phyloP scores from a whole-genome alignment of 352 stramenopile species.

The Phytophthora sojae region DNA sequence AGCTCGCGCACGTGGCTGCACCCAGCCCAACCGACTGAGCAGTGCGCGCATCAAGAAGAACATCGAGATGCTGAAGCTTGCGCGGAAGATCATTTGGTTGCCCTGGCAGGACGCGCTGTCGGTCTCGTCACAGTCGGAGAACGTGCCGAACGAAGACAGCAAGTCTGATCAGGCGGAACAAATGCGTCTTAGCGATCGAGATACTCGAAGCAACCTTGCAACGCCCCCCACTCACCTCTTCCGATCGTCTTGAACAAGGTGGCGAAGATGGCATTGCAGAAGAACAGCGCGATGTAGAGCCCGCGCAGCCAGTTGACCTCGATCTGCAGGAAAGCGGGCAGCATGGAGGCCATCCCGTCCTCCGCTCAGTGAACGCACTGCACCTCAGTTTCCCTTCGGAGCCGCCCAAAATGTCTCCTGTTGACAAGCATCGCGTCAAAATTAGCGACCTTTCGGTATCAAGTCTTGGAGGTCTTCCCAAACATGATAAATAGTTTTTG shows the following conservation, averaged over 20 bases:
- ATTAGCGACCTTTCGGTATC: constrained; percentile 34
- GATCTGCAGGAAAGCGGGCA: constrained; percentile 14
- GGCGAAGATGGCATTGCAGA: constrained; percentile 76
- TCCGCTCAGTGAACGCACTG: not conserved
- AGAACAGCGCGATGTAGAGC: constrained; percentile 74
- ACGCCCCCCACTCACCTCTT: constrained; percentile 38
- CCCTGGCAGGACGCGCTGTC: constrained; percentile 59
- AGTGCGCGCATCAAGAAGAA: constrained; percentile 65
- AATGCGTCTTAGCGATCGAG: not conserved
- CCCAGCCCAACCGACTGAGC: constrained; percentile 51
- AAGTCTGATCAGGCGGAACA: constrained; percentile 12
- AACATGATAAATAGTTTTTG: constrained; percentile 28
- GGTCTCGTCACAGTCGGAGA: constrained; percentile 54
- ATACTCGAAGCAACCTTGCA: not conserved
- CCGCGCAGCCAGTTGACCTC: constrained; percentile 49
- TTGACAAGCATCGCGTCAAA: constrained; percentile 17
- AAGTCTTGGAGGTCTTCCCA: constrained; percentile 8
- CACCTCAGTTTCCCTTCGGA: not conserved
- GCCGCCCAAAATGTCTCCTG: not conserved
- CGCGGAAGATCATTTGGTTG: constrained; percentile 78
- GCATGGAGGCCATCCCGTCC: not conserved
- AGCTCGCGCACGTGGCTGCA: constrained; percentile 28
- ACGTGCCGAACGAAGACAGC: constrained; percentile 70
- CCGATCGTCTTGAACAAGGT: constrained; percentile 70
- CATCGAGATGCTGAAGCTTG: constrained; percentile 66